A percentile compares a stretch with the other conserved stretches of the same genome.
These are phyloP conservation scores for Trichoderma pleuroti DNA, from an alignment of 2,329 filamentous ascomycete species.

Conservation along the genomic window DNA sequence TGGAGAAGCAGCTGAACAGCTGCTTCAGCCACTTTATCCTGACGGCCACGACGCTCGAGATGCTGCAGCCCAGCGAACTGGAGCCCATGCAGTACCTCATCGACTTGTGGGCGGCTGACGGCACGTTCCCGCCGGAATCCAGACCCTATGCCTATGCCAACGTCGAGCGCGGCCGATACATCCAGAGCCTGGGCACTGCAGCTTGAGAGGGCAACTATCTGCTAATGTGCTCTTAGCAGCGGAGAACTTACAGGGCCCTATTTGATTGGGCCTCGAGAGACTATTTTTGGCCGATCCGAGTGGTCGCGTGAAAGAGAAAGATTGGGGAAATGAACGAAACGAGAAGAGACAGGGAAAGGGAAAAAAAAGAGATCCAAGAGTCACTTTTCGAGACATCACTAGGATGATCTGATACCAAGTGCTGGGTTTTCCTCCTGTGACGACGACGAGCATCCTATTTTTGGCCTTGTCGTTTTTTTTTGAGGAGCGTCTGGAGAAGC, in stretches of 20 bases:
- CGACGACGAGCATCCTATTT: neutral
- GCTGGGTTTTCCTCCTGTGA: neutral
- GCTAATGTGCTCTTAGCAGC: neutral
- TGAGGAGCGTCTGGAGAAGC: constrained; percentile 2
- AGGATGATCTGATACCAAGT: constrained; percentile 9
- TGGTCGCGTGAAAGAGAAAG: neutral
- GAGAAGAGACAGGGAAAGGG: neutral
- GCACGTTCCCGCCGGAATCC: constrained; percentile 70
- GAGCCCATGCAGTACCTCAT: constrained; percentile 90
- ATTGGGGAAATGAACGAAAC: neutral
- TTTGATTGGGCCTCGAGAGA: neutral
- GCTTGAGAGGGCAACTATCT: neutral
- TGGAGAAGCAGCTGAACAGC: constrained; percentile 73
- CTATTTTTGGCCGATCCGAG: neutral
- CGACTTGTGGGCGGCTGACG: constrained; percentile 81
- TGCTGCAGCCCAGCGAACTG: constrained; percentile 78
- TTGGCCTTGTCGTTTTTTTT: neutral
- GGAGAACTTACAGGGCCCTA: neutral
- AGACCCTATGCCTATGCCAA: constrained; percentile 59
- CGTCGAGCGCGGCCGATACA: constrained; percentile 30
- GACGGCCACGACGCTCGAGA: constrained; percentile 69
- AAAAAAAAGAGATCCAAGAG: neutral
- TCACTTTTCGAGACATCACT: constrained; percentile 3
- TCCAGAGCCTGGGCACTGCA: constrained; percentile 14
- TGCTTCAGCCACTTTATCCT: constrained; percentile 79